Evolutionary conservation across 139 green algal species (phyloP), one percentile per base, ranked within the genome.

Genomic region (Bryopsis sp.): DNA sequence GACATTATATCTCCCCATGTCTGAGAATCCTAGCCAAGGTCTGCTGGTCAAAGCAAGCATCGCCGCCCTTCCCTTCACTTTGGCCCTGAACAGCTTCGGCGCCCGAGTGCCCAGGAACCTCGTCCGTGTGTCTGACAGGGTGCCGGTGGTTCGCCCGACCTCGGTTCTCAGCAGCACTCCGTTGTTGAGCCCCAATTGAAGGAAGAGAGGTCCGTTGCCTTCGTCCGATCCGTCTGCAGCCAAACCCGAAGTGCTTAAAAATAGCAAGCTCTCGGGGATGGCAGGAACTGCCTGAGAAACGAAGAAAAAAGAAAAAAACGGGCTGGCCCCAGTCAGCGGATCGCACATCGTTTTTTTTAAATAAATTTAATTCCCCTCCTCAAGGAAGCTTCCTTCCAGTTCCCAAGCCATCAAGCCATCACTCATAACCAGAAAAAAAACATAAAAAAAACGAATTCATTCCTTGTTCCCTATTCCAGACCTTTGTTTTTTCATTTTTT

Each of bases 131-230:
- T 99, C 95, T 22, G 68, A 82, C 54, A 89, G 70, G 70, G 77
- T 75, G 22, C 81, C 78, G 0, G 48, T 74, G 26, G 79, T 33
- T 29, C 74, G 67, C 81, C 97, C 92, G 34, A 99, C 85, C 76
- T 98, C 91, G 5, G 89, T 95, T 32, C 95, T 82, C 72, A 94
- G 78, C 73, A 99, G 88, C 69, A 98, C 81, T 58, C 95, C 95
- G 72, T 96, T 98, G 29, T 81, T 67, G 38, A 97, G 82, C 5
- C 92, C 93, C n/a, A 88, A 81, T 66, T 95, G 89, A 48, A 99
- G 76, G 81, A 96, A 97, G 6, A 99, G 75, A 28, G 82, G 79
- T 2, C 61, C 64, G 19, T 64, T 75, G 47, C 75, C 84, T 34
- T 82, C 72, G 26, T 48, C 58, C 35, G 33, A 36, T 33, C 78